Conservation (phyloP, 2,329 filamentous ascomycete species). For the Zasmidium cellare region DNA sequence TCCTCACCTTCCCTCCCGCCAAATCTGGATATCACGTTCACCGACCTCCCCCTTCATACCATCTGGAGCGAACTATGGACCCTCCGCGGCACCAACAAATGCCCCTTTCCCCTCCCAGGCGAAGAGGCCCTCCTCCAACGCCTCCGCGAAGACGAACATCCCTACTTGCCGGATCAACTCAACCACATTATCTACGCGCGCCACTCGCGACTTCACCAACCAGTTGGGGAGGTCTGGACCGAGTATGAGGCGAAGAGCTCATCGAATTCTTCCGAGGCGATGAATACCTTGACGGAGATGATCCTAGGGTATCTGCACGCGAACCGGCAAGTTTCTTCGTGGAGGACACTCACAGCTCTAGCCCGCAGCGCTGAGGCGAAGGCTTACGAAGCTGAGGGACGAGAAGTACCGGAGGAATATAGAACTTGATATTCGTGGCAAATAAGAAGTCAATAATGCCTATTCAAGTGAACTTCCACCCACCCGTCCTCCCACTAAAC, state of each 20-base stretch:
- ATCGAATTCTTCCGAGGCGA: no score
- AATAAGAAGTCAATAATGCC: not conserved
- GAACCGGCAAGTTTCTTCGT: no score
- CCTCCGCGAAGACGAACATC: constrained; percentile 13
- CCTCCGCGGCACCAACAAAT: not conserved
- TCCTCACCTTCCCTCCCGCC: constrained; percentile 4
- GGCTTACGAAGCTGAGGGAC: no score
- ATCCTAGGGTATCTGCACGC: no score
- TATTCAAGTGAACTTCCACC: constrained; percentile 21
- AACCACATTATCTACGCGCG: constrained; percentile 14
- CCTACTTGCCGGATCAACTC: constrained; percentile 17
- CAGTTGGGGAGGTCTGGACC: no score
- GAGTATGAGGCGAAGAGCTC: no score
- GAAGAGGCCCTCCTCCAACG: constrained; percentile 7
- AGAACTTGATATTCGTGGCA: not conserved
- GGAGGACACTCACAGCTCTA: no score
- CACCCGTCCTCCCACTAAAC: constrained; percentile 21
- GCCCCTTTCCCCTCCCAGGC: not conserved
- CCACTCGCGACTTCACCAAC: constrained; percentile 4
- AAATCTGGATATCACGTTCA: constrained; percentile 10
- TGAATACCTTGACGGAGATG: no score
- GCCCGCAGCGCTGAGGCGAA: no score
- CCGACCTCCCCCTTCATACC: constrained; percentile 7
- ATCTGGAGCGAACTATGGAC: constrained; percentile 6
- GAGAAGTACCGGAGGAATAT: no score